A percentile compares a stretch with the other conserved stretches of the same genome.
Conservation (phyloP, 108 stramenopile genomes). For the Aurantiochytrium sp. region DNA sequence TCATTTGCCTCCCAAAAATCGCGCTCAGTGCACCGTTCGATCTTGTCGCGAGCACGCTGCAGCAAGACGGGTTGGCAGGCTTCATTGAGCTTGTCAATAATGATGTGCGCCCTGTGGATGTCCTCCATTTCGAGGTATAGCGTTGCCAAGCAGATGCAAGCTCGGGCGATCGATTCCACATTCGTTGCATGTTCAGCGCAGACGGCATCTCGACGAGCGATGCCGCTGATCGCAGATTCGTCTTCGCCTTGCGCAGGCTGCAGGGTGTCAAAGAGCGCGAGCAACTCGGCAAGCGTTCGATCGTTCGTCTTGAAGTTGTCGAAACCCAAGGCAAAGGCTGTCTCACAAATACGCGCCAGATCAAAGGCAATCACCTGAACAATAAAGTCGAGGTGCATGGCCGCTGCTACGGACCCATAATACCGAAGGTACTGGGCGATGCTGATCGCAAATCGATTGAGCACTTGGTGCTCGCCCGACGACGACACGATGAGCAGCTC, state of each 20-base stretch:
- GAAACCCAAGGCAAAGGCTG: background rate
- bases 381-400: background rate
- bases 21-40: background rate
- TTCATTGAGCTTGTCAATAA: background rate
- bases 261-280: background rate
- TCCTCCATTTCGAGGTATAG: background rate
- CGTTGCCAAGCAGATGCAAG: background rate
- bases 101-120: background rate
- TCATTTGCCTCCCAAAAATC: slow-evolving; percentile 8
- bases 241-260: background rate
- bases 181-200: background rate
- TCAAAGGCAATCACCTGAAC: background rate
- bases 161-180: background rate
- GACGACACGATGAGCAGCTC: background rate
- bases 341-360: background rate
- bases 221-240: background rate
- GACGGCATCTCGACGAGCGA: background rate
- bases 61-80: background rate
- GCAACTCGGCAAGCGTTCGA: background rate
- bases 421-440: background rate
- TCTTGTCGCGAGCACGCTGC: background rate
- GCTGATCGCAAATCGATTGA: background rate
- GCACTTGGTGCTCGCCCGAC: background rate
- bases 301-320: background rate
- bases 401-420: background rate